Percentiles rank a stretch among this genome's conserved stretches.
Conservation (phyloP, 306 rosid genomes). For the Geum urbanum region DNA sequence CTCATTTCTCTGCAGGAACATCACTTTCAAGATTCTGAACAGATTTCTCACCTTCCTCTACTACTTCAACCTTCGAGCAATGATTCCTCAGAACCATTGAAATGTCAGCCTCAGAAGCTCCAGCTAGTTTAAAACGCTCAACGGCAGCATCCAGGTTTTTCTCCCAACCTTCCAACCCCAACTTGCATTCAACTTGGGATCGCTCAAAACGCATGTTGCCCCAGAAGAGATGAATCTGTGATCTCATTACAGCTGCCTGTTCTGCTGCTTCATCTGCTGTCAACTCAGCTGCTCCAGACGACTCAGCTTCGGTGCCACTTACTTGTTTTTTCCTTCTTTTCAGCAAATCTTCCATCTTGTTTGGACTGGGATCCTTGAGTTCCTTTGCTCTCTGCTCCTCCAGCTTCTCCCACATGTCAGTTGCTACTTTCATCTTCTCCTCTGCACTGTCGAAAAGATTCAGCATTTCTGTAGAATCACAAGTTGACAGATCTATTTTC, state of each 20-base stretch:
- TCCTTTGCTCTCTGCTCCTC: constrained; percentile 88
- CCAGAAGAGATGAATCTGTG: constrained; percentile 97
- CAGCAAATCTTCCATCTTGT: constrained; percentile 71
- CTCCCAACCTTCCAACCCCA: constrained; percentile 76
- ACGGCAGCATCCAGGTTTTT: constrained; percentile 72
- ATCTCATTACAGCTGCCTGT: constrained; percentile 91
- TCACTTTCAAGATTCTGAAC: constrained; percentile 23
- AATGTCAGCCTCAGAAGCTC: constrained; percentile 86
- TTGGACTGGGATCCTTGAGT: constrained; percentile 71
- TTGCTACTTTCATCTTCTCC: constrained; percentile 91
- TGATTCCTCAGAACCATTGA: constrained; percentile 81
- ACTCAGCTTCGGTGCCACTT: constrained; percentile 51
- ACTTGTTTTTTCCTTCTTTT: constrained; percentile 77
- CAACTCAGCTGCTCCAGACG: constrained; percentile 52
- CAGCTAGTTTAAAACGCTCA: constrained; percentile 88
- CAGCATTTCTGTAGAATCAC: constrained; percentile 77
- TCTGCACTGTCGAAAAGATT: constrained; percentile 75
- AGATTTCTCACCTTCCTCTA: constrained; percentile 52
- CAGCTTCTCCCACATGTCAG: constrained; percentile 95
- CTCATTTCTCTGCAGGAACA: constrained; percentile 28
- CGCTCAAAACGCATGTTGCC: constrained; percentile 96
- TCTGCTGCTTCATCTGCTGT: constrained; percentile 85
- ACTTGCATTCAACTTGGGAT: constrained; percentile 89
- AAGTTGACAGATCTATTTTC: constrained; percentile 69
- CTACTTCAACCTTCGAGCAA: constrained; percentile 65